Evolutionary conservation across 2,329 filamentous ascomycete species (phyloP).

Genomic region (Camptophora hylomeconis): DNA sequence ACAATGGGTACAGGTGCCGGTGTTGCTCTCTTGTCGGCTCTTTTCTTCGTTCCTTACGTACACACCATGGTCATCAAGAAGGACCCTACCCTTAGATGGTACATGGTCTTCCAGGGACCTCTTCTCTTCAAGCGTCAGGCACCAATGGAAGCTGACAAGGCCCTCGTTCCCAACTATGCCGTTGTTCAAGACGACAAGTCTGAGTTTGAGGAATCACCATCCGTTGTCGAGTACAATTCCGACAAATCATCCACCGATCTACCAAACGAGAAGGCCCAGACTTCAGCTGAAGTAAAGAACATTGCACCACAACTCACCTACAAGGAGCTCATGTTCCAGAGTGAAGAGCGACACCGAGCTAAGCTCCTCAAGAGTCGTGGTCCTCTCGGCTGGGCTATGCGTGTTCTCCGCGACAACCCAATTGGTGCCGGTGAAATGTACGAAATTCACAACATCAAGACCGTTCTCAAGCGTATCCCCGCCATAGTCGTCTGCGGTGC

Average conservation of each 20-base stretch:
- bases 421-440: slow-evolving; percentile 62
- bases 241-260: slow-evolving; percentile 28
- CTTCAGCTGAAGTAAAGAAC: slow-evolving; percentile 10
- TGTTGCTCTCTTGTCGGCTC: slow-evolving; percentile 43
- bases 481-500: slow-evolving; percentile 49
- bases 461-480: slow-evolving; percentile 51
- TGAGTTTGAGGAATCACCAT: no score
- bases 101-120: slow-evolving; percentile 49
- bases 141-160: slow-evolving; percentile 39
- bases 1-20: slow-evolving; percentile 52
- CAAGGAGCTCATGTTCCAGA: slow-evolving; percentile 47
- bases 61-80: slow-evolving; percentile 55
- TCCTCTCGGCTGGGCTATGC: slow-evolving; percentile 74
- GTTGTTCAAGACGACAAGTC: slow-evolving; percentile 58
- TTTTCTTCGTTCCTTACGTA: slow-evolving; percentile 65
- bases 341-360: slow-evolving; percentile 46
- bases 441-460: slow-evolving; percentile 57
- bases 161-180: slow-evolving; percentile 60
- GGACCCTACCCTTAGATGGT: slow-evolving; percentile 53
- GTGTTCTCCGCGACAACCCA: slow-evolving; percentile 59
- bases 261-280: slow-evolving; percentile 30
- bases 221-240: no score
- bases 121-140: slow-evolving; percentile 48
- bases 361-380: slow-evolving; percentile 50
- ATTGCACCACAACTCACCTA: slow-evolving; percentile 42